Conservation (phyloP, 352 stramenopile species). For the Phytophthora melonis region DNA sequence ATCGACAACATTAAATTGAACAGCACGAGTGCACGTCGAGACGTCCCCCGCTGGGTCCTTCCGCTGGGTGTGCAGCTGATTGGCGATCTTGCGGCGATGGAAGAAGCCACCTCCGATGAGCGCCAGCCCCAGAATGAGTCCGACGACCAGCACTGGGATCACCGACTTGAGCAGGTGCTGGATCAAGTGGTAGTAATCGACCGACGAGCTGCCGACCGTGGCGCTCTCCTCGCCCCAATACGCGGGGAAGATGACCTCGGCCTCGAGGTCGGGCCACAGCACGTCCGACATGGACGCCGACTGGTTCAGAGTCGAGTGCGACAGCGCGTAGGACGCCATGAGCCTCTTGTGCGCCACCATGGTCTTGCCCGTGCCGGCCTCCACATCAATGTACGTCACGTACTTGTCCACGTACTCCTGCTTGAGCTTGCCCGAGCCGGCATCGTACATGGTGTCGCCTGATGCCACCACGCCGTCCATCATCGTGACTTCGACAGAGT, state of each 20-base stretch:
- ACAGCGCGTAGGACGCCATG: conserved; percentile 65
- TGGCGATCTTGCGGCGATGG: conserved; percentile 49
- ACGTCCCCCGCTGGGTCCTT: conserved; percentile 30
- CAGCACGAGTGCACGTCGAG: not conserved
- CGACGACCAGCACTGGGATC: conserved; percentile 60
- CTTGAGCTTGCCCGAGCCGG: conserved; percentile 49
- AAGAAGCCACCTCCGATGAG: conserved; percentile 48
- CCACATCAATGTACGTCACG: conserved; percentile 68
- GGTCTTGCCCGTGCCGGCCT: conserved; percentile 74
- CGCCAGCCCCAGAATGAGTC: conserved; percentile 45
- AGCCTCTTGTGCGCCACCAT: conserved; percentile 73
- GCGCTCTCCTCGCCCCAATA: conserved; percentile 70
- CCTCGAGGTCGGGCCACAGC: conserved; percentile 58
- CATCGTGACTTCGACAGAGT: conserved; percentile 63
- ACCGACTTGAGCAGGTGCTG: conserved; percentile 48
- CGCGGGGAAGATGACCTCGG: conserved; percentile 64
- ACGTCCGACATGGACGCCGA: conserved; percentile 67
- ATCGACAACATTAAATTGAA: not conserved
- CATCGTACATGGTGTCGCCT: conserved; percentile 50
- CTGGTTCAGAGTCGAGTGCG: conserved; percentile 44
- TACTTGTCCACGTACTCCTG: conserved; percentile 57
- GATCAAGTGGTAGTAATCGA: conserved; percentile 56
- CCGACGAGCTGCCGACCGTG: conserved; percentile 38
- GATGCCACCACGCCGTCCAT: conserved; percentile 50
- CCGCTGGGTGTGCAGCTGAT: conserved; percentile 21